Evolutionary conservation across 148 eudicot species (phyloP), one percentile per base, ranked within the genome.

Genomic region (Arbutus unedo): DNA sequence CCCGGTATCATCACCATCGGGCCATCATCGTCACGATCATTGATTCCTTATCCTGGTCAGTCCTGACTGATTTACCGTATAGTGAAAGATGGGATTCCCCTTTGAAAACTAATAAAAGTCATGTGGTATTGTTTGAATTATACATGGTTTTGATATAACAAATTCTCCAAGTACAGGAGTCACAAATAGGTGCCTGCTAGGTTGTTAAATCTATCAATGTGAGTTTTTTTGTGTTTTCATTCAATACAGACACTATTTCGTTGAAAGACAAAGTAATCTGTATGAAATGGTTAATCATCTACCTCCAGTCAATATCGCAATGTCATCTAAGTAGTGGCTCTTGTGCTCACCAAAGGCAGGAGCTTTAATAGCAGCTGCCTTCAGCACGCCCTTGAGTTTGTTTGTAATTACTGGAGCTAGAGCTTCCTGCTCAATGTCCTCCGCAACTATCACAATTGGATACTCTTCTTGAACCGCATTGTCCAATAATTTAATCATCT

Each of bases 321-420:
- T 66, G 44, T 66, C 71, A 31, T 66, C 71, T 66, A 66, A 66
- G 43, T 31, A 66, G 71, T 66, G 71, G 71, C 71, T 66, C 71
- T 31, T 66, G 71, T 57, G 93, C 79, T 93, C 98, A 38, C 93
- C 93, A 83, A 95, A 95, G 44, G 93, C 93, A 76, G 96, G 98
- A 83, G 98, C 98, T 86, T 94, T 95, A 43, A 95, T 84, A 64
- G 96, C 98, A 81, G 91, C 98, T 81, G 92, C 96, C 87, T 93
- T 93, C 77, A 95, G 77, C 38, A 80, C 68, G 43, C 98, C 95
- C 90, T 86, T 93, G 75, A 95, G 93, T 74, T 94, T 95, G 88
- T 93, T 95, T 89, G 91, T 87, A 78, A 90, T 89, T 50, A 77
- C 85, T 51, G 94, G 96, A 87, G 96, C 92, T 81, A 95, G 82